A percentile compares a stretch with the other conserved stretches of the same genome.
Evolutionary conservation across 1,284 basidiomycete genomes (phyloP).

Genomic region (Golubevia pallescens): DNA sequence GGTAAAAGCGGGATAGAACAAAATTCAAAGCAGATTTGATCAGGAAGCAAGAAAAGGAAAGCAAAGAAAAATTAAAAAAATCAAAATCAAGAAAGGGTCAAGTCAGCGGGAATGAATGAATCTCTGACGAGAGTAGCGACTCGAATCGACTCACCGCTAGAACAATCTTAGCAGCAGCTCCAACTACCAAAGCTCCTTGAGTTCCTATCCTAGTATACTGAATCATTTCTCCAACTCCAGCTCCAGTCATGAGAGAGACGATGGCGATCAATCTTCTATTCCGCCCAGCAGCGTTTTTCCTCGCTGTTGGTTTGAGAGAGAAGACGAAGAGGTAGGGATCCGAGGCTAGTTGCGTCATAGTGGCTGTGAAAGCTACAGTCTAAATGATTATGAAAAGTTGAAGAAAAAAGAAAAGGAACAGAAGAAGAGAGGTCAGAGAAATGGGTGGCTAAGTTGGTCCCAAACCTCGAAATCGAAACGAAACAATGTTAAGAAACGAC

Average conservation of each 20-base stretch:
- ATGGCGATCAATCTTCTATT: slow-evolving; percentile 39
- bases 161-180: slow-evolving; percentile 38
- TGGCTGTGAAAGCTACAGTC: slow-evolving; percentile 52
- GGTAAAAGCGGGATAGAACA: too few species aligned
- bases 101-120: too few species aligned
- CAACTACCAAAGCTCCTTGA: slow-evolving; percentile 31
- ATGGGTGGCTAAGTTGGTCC: too few species aligned
- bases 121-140: too few species aligned
- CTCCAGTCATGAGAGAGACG: slow-evolving; percentile 29
- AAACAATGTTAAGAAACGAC: too few species aligned
- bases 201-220: slow-evolving; percentile 30
- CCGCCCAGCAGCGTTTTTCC: slow-evolving; percentile 25
- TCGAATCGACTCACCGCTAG: slow-evolving; percentile 2
- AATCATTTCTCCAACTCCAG: slow-evolving; percentile 42
- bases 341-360: slow-evolving; percentile 42
- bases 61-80: too few species aligned
- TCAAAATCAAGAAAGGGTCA: too few species aligned
- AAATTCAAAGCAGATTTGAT: too few species aligned
- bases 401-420: not conserved
- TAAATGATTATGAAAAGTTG: too few species aligned
- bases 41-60: too few species aligned
- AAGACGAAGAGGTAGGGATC: slow-evolving; percentile 45
- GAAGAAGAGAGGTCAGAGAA: not conserved
- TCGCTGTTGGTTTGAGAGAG: slow-evolving; percentile 4
- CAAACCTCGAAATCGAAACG: too few species aligned